Evolutionary conservation across 495 filamentous ascomycete genomes (phyloP).

Genomic region (Pyronema omphalodes): DNA sequence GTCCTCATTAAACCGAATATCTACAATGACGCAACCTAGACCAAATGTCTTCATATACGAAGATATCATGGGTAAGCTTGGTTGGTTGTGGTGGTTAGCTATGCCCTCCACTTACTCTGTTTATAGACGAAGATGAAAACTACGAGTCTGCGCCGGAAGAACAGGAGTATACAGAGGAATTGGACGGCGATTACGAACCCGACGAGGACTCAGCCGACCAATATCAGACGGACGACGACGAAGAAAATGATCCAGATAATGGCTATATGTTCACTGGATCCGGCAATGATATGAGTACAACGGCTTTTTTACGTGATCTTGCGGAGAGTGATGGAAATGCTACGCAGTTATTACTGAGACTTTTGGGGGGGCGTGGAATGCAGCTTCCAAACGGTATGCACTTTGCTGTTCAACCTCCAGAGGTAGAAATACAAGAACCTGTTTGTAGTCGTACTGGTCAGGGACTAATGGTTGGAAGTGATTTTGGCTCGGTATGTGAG

Average conservation of each 20-base stretch:
- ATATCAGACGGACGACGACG: slow-evolving; percentile 13
- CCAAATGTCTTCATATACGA: too few species aligned
- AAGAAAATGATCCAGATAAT: slow-evolving; percentile 31
- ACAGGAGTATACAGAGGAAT: not conserved
- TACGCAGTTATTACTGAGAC: not conserved
- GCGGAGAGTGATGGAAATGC: not conserved
- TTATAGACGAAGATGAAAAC: not conserved
- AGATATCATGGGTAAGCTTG: too few species aligned
- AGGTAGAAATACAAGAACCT: not conserved
- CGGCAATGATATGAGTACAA: not conserved
- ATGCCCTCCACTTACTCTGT: too few species aligned
- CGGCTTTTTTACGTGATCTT: not conserved
- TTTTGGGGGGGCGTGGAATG: not conserved
- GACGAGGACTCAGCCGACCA: slow-evolving; percentile 9
- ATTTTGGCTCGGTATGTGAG: slow-evolving; percentile 3
- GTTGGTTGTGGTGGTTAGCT: too few species aligned
- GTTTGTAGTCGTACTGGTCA: slow-evolving; percentile 26
- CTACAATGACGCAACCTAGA: too few species aligned
- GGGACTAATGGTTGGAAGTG: slow-evolving; percentile 21
- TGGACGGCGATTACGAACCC: slow-evolving; percentile 9
- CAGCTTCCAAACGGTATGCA: not conserved
- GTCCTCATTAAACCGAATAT: too few species aligned
- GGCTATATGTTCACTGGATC: slow-evolving; percentile 30
- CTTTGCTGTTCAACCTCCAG: not conserved
- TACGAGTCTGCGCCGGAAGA: not conserved